Percentiles rank a stretch among this genome's conserved stretches.
These are phyloP conservation scores for Elsinoe batatas DNA, from an alignment of 2,329 filamentous ascomycete genomes.

Conservation along the genomic window DNA sequence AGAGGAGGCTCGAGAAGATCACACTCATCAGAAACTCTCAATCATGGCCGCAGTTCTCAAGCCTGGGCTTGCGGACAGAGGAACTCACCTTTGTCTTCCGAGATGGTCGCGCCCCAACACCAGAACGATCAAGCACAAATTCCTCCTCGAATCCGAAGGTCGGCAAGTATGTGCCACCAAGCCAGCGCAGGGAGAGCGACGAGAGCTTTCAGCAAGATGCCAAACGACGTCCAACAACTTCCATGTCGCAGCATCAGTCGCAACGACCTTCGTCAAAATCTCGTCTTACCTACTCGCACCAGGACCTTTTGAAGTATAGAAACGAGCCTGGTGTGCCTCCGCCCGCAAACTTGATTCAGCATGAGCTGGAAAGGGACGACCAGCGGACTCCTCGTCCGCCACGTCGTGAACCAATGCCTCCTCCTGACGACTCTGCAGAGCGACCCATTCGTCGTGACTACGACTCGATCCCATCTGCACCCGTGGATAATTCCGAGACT, in stretches of 20 bases:
- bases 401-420: slow-evolving; percentile 13
- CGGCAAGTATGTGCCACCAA: background rate
- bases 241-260: background rate
- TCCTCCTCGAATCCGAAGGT: background rate
- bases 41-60: slow-evolving; percentile 45
- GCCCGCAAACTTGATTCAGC: background rate
- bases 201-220: background rate
- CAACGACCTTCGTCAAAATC: background rate
- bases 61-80: slow-evolving; percentile 41
- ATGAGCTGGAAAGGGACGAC: background rate
- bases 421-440: background rate
- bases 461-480: background rate
- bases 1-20: slow-evolving; percentile 38
- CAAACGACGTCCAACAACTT: background rate
- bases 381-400: slow-evolving; percentile 26
- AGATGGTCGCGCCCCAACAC: slow-evolving; percentile 1
- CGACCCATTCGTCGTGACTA: background rate
- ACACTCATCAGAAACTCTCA: slow-evolving; percentile 45
- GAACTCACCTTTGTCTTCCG: slow-evolving; percentile 47
- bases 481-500: background rate
- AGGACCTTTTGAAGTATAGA: background rate
- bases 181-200: background rate
- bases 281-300: background rate
- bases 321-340: background rate
- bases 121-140: background rate